phyloP scores from a whole-genome alignment of 192 early-diverging fungal species.

The Coemansia interrupta region DNA sequence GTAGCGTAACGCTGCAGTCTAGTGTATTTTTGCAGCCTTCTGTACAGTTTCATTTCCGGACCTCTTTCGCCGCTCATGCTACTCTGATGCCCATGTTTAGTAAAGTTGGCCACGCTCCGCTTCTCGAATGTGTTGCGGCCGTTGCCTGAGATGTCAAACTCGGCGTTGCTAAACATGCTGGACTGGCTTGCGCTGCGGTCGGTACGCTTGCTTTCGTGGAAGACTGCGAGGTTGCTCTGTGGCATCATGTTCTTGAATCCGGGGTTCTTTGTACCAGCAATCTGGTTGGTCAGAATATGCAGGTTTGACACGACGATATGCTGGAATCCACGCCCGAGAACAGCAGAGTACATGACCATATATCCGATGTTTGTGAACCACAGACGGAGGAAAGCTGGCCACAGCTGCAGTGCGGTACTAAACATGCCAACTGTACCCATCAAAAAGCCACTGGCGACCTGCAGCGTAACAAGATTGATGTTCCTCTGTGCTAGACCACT shows the following conservation, averaged over 20 bases:
- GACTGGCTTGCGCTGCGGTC: slow-evolving; percentile 30
- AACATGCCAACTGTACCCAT: slow-evolving; percentile 24
- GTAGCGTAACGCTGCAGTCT: slow-evolving; percentile 30
- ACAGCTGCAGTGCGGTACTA: slow-evolving; percentile 33
- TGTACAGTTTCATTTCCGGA: slow-evolving; percentile 19
- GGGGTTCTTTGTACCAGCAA: slow-evolving; percentile 25
- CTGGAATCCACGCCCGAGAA: slow-evolving; percentile 32
- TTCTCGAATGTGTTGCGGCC: slow-evolving; percentile 14
- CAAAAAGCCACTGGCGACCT: slow-evolving; percentile 20
- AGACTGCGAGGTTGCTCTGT: slow-evolving; percentile 13
- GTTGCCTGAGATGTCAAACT: slow-evolving; percentile 16
- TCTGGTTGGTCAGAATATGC: slow-evolving; percentile 35
- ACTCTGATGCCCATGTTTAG: slow-evolving; percentile 1
- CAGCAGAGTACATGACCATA: slow-evolving; percentile 22
- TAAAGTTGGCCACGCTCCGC: slow-evolving; percentile 4
- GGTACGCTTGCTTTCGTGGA: slow-evolving; percentile 11
- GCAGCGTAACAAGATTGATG: slow-evolving; percentile 22
- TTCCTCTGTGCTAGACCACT: slow-evolving; percentile 35
- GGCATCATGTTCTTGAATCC: slow-evolving; percentile 21
- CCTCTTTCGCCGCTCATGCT: slow-evolving; percentile 1
- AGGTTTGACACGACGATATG: slow-evolving; percentile 40
- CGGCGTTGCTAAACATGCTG: slow-evolving; percentile 34
- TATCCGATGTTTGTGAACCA: slow-evolving; percentile 40
- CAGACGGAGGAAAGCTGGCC: slow-evolving; percentile 44
- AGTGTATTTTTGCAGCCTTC: slow-evolving; percentile 33